Conservation (phyloP, 2,329 filamentous ascomycete genomes). For the Ceratocystis harringtonii region DNA sequence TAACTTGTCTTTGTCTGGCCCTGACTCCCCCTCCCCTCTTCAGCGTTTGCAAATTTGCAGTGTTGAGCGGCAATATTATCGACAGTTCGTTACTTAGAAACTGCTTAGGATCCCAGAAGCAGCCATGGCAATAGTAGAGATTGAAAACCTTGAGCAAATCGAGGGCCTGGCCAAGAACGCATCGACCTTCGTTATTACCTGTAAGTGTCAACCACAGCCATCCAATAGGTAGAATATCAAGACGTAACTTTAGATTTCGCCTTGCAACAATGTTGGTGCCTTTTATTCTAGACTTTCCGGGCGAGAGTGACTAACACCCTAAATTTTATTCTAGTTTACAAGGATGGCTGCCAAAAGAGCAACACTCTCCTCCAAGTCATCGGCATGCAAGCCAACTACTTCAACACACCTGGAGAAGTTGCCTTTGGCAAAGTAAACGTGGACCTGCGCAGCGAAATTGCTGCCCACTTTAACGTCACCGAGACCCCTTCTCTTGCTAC, state of each 20-base stretch:
- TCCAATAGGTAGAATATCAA: not conserved
- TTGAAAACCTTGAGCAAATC: slow-evolving; percentile 46
- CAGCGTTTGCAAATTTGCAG: not conserved
- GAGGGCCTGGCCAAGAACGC: slow-evolving; percentile 52
- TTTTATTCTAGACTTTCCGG: not conserved
- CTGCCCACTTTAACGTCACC: slow-evolving; percentile 56
- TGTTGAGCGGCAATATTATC: not conserved
- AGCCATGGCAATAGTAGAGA: slow-evolving; percentile 17
- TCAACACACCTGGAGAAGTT: slow-evolving; percentile 57
- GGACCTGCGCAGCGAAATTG: slow-evolving; percentile 60
- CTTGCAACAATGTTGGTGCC: not conserved
- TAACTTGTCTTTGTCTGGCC: not conserved
- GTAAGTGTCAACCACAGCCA: slow-evolving; percentile 38
- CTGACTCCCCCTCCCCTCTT: not conserved
- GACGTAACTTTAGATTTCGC: not conserved
- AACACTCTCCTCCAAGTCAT: slow-evolving; percentile 71
- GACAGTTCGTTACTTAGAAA: not conserved
- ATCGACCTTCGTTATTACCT: slow-evolving; percentile 73
- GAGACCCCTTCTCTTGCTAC: slow-evolving; percentile 85
- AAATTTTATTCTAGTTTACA: slow-evolving; percentile 49
- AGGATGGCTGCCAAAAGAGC: slow-evolving; percentile 75
- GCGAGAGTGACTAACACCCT: not conserved
- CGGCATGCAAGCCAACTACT: slow-evolving; percentile 53
- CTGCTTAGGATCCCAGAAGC: not conserved
- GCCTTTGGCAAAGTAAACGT: slow-evolving; percentile 81